These are phyloP conservation scores for Chrysanthemum seticuspe DNA, from an alignment of 129 eudicot genomes.

Conservation along the genomic window DNA sequence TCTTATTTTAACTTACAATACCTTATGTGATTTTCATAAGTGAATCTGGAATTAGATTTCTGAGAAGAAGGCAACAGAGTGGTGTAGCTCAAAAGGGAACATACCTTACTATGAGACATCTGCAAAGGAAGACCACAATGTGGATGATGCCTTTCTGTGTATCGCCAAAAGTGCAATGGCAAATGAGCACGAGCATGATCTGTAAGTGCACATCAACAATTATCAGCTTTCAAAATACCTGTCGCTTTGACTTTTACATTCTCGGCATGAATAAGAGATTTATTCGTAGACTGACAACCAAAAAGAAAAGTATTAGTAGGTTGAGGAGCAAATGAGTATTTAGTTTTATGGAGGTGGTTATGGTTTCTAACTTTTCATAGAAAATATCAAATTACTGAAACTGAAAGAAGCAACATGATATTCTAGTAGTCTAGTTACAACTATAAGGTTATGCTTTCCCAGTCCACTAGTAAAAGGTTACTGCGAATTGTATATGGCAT, in stretches of 20 bases:
- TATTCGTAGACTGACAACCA: not conserved
- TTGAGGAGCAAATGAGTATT: not conserved
- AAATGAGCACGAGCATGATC: conserved; percentile 77
- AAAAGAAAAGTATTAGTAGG: not conserved
- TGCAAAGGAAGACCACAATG: conserved; percentile 84
- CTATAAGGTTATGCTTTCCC: not conserved
- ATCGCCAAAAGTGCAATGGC: conserved; percentile 78
- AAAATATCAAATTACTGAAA: not conserved
- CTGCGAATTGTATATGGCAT: too few relatives aligned
- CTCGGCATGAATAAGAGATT: not conserved
- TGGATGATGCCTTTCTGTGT: conserved; percentile 70
- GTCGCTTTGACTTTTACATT: not conserved
- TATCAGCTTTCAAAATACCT: not conserved
- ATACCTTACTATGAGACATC: conserved; percentile 91
- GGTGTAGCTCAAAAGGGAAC: conserved; percentile 92
- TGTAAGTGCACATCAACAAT: conserved; percentile 51
- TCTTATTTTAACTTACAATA: not conserved
- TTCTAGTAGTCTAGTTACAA: not conserved
- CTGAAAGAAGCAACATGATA: not conserved
- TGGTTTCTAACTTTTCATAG: not conserved
- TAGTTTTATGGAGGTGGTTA: not conserved
- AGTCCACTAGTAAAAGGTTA: too few relatives aligned
- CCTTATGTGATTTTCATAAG: not conserved
- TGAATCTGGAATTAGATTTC: conserved; percentile 52
- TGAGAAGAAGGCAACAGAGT: conserved; percentile 74